phyloP scores from a whole-genome alignment of 192 early-diverging fungal genomes.

The Coemansia sp. region DNA sequence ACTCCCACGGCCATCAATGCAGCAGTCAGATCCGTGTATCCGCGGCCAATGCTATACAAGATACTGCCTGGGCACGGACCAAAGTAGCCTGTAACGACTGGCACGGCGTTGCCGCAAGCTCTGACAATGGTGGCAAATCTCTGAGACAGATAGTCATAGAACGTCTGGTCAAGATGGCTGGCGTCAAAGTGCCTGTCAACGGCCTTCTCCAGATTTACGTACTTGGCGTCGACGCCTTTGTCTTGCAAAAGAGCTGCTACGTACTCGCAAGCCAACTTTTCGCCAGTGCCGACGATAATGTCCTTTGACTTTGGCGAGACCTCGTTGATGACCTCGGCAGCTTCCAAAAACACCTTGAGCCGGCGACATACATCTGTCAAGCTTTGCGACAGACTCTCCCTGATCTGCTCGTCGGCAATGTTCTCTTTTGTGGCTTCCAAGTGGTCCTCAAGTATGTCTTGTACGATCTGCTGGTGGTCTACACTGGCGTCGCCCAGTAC shows the following conservation, averaged over 20 bases:
- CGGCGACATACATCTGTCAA: slow-evolving; percentile 76
- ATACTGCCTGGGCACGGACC: slow-evolving; percentile 96
- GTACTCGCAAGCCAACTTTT: slow-evolving; percentile 89
- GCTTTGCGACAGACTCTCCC: slow-evolving; percentile 56
- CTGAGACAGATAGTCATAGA: slow-evolving; percentile 89
- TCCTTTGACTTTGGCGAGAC: slow-evolving; percentile 95
- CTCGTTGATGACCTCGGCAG: slow-evolving; percentile 94
- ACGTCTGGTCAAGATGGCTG: slow-evolving; percentile 82
- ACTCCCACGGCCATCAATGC: slow-evolving; percentile 91
- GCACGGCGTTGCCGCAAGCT: slow-evolving; percentile 66
- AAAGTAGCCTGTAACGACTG: slow-evolving; percentile 96
- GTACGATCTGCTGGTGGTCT: slow-evolving; percentile 71
- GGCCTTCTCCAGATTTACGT: slow-evolving; percentile 84
- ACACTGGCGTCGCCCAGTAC: slow-evolving; percentile 39
- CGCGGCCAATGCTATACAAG: slow-evolving; percentile 88
- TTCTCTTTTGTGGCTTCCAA: slow-evolving; percentile 62
- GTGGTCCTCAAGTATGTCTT: slow-evolving; percentile 81
- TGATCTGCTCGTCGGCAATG: slow-evolving; percentile 56
- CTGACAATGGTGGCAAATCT: slow-evolving; percentile 62
- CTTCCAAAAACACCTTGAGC: slow-evolving; percentile 83
- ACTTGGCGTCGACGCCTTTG: slow-evolving; percentile 75
- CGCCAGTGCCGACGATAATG: slow-evolving; percentile 91
- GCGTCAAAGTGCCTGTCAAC: slow-evolving; percentile 79
- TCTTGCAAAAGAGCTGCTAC: slow-evolving; percentile 81
- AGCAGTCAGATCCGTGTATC: slow-evolving; percentile 97